phyloP scores from a whole-genome alignment of 208 protist genomes.

The Leishmania tarentolae region DNA sequence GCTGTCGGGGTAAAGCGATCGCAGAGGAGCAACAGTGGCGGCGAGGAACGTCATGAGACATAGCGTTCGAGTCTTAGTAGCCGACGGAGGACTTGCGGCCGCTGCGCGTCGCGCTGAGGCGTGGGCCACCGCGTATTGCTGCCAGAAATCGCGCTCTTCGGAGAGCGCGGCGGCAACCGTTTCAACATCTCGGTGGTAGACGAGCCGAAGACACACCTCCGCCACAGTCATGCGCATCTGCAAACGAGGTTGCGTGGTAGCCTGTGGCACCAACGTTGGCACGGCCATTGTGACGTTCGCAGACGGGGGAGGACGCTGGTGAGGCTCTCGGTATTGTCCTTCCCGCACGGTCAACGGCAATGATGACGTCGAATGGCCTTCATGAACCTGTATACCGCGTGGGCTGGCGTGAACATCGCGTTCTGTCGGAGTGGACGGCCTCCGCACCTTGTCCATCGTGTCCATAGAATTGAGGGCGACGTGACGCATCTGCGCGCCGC shows the following conservation, averaged over 20 bases:
- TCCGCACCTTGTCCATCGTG: slow-evolving; percentile 1
- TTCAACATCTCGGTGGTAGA: slow-evolving; percentile 13
- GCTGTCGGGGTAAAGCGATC: not conserved
- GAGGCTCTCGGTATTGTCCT: not conserved
- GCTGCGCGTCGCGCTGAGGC: slow-evolving; percentile 12
- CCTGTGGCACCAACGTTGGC: not conserved
- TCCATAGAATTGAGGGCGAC: slow-evolving; percentile 7
- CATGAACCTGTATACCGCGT: not conserved
- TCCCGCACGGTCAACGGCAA: not conserved
- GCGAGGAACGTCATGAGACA: slow-evolving; percentile 22
- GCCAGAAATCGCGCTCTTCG: slow-evolving; percentile 25
- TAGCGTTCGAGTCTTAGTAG: not conserved
- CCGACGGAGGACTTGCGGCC: not conserved
- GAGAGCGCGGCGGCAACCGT: not conserved
- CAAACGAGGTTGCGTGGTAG: slow-evolving; percentile 8
- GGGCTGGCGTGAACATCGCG: not conserved
- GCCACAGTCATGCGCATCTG: slow-evolving; percentile 20
- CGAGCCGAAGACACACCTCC: slow-evolving; percentile 29
- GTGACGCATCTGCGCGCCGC: not conserved
- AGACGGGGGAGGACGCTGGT: not conserved
- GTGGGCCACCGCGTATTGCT: slow-evolving; percentile 27
- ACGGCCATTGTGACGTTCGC: not conserved
- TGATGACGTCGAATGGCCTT: not conserved
- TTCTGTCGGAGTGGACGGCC: not conserved
- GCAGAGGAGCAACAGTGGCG: slow-evolving; percentile 15